Conservation (phyloP, 2,329 filamentous ascomycete species). For the Emergomyces orientalis region DNA sequence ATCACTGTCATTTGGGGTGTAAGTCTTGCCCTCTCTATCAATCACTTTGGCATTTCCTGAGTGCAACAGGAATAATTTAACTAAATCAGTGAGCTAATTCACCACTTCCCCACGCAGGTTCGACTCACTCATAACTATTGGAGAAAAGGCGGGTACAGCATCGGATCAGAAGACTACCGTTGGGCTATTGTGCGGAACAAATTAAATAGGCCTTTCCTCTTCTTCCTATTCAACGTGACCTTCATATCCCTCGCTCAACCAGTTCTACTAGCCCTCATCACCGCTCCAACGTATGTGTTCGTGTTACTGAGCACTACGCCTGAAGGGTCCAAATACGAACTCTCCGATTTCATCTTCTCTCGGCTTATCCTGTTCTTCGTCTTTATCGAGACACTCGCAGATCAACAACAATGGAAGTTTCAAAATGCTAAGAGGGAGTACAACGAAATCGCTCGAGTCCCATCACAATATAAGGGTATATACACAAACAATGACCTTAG, state of each 20-base stretch:
- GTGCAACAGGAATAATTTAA: neutral
- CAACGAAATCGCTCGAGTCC: constrained; percentile 60
- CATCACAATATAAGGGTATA: constrained; percentile 39
- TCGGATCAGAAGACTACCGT: constrained; percentile 90
- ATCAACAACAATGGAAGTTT: constrained; percentile 88
- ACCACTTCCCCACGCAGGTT: constrained; percentile 36
- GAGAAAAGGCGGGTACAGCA: constrained; percentile 81
- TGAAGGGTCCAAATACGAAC: constrained; percentile 42
- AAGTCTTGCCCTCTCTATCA: constrained; percentile 27
- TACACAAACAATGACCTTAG: constrained; percentile 69
- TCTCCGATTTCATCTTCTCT: constrained; percentile 52
- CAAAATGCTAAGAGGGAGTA: constrained; percentile 74
- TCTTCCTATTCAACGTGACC: constrained; percentile 77
- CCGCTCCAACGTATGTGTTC: constrained; percentile 68
- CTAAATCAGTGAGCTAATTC: neutral
- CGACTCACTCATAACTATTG: constrained; percentile 95
- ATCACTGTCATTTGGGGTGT: constrained; percentile 74
- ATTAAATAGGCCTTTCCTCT: constrained; percentile 61
- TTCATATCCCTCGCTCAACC: constrained; percentile 84
- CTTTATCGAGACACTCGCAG: constrained; percentile 67
- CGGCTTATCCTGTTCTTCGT: constrained; percentile 49
- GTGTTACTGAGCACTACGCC: constrained; percentile 61
- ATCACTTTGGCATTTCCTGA: neutral
- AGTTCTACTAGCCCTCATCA: constrained; percentile 68
- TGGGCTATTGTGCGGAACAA: constrained; percentile 68